A percentile compares a stretch with the other conserved stretches of the same genome.
Evolutionary conservation across 768 basidiomycete species (phyloP).

Genomic region (Crepidotus variabilis): DNA sequence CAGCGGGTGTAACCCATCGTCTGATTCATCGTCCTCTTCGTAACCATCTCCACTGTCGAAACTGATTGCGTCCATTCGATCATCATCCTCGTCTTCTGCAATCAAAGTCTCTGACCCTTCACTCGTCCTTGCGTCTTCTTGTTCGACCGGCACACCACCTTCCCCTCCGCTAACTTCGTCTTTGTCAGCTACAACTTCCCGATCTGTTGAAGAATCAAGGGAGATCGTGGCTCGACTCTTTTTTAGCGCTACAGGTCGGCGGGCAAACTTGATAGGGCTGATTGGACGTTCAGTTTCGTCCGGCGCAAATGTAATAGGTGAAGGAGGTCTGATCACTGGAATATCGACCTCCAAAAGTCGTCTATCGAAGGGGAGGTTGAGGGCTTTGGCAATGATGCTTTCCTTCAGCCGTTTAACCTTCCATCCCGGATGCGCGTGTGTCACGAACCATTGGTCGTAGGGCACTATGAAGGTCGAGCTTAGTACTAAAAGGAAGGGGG

Average conservation of each 20-base stretch:
- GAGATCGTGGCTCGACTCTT: conserved; percentile 4
- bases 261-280: conserved; percentile 39
- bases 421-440: conserved; percentile 58
- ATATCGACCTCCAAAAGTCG: conserved; percentile 9
- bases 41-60: conserved; percentile 18
- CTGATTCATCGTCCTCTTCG: conserved; percentile 32
- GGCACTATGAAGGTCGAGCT: conserved; percentile 39
- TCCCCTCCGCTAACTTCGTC: conserved; percentile 1
- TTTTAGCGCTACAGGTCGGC: conserved; percentile 9
- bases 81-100: conserved; percentile 6
- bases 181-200: not conserved
- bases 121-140: not conserved
- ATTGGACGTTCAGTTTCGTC: conserved; percentile 35
- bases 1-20: conserved; percentile 17
- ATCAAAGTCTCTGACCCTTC: not conserved
- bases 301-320: conserved; percentile 69
- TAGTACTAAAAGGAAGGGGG: not conserved
- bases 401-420: conserved; percentile 61
- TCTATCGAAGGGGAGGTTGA: conserved; percentile 31
- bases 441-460: conserved; percentile 76
- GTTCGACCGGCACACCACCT: not conserved
- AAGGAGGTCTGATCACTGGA: conserved; percentile 40
- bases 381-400: conserved; percentile 57
- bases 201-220: not conserved
- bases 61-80: not conserved